These are phyloP conservation scores for Epichloe bromicola DNA, from an alignment of 2,329 filamentous ascomycete species.

Conservation along the genomic window DNA sequence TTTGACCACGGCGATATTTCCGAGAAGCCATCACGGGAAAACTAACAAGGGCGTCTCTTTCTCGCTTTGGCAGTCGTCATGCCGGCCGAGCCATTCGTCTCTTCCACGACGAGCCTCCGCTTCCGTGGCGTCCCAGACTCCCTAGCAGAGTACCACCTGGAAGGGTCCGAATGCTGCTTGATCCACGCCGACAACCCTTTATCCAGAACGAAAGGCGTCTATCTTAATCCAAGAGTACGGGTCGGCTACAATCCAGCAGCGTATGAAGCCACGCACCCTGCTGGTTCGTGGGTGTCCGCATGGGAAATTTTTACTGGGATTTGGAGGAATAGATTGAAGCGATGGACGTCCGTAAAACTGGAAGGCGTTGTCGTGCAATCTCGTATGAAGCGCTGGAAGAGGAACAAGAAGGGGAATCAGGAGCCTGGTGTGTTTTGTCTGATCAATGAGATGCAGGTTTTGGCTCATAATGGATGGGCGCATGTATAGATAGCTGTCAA, in stretches of 20 bases:
- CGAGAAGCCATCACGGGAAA: not conserved
- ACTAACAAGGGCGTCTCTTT: not conserved
- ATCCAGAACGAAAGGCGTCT: constrained; percentile 41
- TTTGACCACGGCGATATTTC: not conserved
- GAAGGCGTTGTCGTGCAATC: constrained; percentile 22
- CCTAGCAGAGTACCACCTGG: constrained; percentile 49
- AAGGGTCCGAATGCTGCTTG: constrained; percentile 70
- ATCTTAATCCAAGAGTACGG: constrained; percentile 54
- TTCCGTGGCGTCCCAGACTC: constrained; percentile 53
- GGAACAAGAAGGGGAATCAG: constrained; percentile 18
- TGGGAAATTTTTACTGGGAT: constrained; percentile 37
- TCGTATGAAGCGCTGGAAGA: constrained; percentile 27
- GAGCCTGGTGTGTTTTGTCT: constrained; percentile 39
- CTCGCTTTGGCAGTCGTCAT: constrained; percentile 26
- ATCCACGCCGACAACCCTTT: constrained; percentile 60
- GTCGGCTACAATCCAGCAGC: constrained; percentile 48
- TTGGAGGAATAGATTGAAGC: constrained; percentile 43
- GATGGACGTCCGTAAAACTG: constrained; percentile 25
- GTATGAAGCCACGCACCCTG: constrained; percentile 35
- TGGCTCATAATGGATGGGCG: constrained; percentile 44
- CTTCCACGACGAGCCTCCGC: constrained; percentile 26
- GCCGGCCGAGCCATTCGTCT: constrained; percentile 42
- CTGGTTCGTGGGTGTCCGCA: constrained; percentile 31
- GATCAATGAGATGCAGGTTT: constrained; percentile 49
- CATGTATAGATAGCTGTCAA: constrained; percentile 28